phyloP scores from a whole-genome alignment of 768 basidiomycete genomes.

The Lactarius akahatsu region DNA sequence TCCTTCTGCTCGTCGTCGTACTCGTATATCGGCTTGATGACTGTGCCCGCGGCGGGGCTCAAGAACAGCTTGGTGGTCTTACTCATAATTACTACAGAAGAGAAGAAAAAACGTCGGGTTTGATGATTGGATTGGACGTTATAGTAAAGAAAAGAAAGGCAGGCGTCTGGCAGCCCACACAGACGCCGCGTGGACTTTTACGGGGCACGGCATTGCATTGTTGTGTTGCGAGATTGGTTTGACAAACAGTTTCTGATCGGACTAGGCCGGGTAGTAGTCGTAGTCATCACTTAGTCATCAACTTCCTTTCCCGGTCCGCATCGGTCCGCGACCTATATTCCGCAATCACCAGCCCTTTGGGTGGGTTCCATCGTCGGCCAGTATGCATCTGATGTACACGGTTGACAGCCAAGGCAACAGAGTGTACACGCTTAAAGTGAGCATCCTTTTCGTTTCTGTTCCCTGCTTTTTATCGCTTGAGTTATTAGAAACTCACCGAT shows the following conservation, averaged over 20 bases:
- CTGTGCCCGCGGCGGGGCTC: conserved; percentile 51
- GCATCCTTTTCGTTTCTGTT: conserved; percentile 24
- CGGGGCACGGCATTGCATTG: conserved; percentile 13
- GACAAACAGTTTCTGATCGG: conserved; percentile 4
- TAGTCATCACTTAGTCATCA: no score
- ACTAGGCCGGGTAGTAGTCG: not conserved
- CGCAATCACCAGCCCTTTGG: not conserved
- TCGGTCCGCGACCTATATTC: not conserved
- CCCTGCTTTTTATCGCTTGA: not conserved
- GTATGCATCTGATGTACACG: conserved; percentile 98
- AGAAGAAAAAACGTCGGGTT: not conserved
- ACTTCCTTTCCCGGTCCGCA: not conserved
- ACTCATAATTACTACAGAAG: conserved; percentile 37
- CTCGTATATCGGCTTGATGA: conserved; percentile 51
- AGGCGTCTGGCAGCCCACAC: not conserved
- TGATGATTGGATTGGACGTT: not conserved
- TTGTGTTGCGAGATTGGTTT: conserved; percentile 5
- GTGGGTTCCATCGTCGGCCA: conserved; percentile 30
- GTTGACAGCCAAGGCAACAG: conserved; percentile 74
- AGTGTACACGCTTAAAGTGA: conserved; percentile 89
- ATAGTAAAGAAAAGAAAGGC: not conserved
- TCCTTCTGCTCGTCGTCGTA: conserved; percentile 64
- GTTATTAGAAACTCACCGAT: conserved; percentile 75
- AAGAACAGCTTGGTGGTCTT: conserved; percentile 52
- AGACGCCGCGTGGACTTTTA: conserved; percentile 9